phyloP scores from a whole-genome alignment of 1,139 yeast genomes.

The Torulaspora pretoriensis region DNA sequence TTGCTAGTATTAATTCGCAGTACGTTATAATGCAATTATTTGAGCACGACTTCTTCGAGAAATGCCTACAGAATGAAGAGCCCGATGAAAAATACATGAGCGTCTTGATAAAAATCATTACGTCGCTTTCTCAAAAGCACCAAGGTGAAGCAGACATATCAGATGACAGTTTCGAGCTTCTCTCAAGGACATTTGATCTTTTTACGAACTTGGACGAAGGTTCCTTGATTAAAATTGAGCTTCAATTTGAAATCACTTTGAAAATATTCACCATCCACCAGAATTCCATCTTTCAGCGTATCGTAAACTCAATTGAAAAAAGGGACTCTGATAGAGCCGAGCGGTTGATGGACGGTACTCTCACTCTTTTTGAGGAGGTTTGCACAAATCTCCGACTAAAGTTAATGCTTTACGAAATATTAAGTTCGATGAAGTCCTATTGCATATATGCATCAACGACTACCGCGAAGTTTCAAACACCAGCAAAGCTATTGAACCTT shows the following conservation, averaged over 20 bases:
- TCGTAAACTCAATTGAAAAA: slow-evolving; percentile 18
- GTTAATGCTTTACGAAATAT: slow-evolving; percentile 58
- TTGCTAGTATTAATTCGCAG: slow-evolving; percentile 18
- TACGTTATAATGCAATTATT: slow-evolving; percentile 22
- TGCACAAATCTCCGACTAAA: slow-evolving; percentile 47
- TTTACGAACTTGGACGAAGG: slow-evolving; percentile 16
- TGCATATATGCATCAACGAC: slow-evolving; percentile 24
- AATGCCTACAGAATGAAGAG: slow-evolving; percentile 15
- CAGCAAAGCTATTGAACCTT: slow-evolving; percentile 22
- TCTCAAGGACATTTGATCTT: slow-evolving; percentile 16
- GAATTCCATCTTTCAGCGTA: slow-evolving; percentile 24
- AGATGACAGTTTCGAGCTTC: slow-evolving; percentile 16
- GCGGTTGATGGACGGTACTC: slow-evolving; percentile 19
- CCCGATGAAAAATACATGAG: slow-evolving; percentile 16
- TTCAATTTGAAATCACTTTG: slow-evolving; percentile 25
- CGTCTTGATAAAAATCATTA: slow-evolving; percentile 27
- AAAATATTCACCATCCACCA: slow-evolving; percentile 34
- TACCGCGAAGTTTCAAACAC: slow-evolving; percentile 17
- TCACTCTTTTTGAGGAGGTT: slow-evolving; percentile 29
- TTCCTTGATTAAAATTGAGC: slow-evolving; percentile 15
- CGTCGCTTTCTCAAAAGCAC: slow-evolving; percentile 24
- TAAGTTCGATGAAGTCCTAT: slow-evolving; percentile 50
- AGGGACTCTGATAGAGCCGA: slow-evolving; percentile 2
- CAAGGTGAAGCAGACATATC: slow-evolving; percentile 18
- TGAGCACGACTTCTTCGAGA: slow-evolving; percentile 29